These are phyloP conservation scores for Pseudonitzschia multiseries DNA, from an alignment of 108 stramenopile genomes.

Conservation along the genomic window DNA sequence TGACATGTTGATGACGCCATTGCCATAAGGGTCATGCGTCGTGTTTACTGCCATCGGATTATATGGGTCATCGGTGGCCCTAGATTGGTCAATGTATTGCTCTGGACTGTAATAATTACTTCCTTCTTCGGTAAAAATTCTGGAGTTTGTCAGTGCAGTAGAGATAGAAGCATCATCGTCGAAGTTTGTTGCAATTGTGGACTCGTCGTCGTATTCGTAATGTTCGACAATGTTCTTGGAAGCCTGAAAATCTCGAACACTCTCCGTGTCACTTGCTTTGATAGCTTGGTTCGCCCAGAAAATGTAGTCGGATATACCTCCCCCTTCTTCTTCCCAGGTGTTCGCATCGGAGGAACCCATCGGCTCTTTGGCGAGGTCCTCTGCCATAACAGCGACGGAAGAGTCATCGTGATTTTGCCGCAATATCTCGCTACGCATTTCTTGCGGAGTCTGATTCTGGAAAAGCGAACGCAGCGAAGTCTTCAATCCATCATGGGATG, in stretches of 20 bases:
- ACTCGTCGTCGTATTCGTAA: slow-evolving; percentile 30
- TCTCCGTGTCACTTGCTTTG: slow-evolving; percentile 28
- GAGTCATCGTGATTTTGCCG: slow-evolving; percentile 24
- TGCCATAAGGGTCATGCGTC: neutral
- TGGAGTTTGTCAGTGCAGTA: slow-evolving; percentile 25
- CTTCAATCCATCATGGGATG: no score
- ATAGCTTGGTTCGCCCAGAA: slow-evolving; percentile 23
- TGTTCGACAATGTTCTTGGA: slow-evolving; percentile 17
- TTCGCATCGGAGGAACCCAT: slow-evolving; percentile 3
- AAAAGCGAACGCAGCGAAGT: no score
- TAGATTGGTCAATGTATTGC: neutral
- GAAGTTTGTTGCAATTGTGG: neutral
- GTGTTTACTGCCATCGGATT: neutral
- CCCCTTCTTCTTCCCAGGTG: slow-evolving; percentile 20
- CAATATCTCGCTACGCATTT: slow-evolving; percentile 17
- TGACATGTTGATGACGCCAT: slow-evolving; percentile 7
- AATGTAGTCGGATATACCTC: slow-evolving; percentile 26
- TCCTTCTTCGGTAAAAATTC: slow-evolving; percentile 16
- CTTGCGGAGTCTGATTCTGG: neutral
- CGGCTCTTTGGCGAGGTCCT: slow-evolving; percentile 15
- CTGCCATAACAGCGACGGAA: slow-evolving; percentile 33
- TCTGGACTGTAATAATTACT: neutral
- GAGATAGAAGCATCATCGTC: slow-evolving; percentile 33
- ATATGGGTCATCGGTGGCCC: neutral
- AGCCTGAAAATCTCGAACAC: slow-evolving; percentile 23